Conservation (phyloP, 2,329 filamentous ascomycete genomes). For the Graphilbum fragrans region DNA sequence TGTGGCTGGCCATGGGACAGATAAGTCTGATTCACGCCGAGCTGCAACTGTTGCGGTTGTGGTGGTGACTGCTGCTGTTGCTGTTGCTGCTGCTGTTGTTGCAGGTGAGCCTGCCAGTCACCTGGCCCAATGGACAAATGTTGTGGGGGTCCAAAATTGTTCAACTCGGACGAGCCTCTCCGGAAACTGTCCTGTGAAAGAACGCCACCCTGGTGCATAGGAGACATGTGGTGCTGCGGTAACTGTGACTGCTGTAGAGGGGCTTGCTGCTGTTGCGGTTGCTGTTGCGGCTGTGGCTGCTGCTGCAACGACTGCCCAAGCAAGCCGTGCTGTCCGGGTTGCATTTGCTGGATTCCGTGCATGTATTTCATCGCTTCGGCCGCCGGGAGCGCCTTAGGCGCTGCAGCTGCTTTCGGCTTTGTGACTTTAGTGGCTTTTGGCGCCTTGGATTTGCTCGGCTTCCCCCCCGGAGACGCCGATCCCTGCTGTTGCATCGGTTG, state of each 20-base stretch:
- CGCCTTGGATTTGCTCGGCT: neutral
- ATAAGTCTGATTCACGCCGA: too few relatives aligned
- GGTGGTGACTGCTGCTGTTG: neutral
- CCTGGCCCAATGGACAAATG: too few relatives aligned
- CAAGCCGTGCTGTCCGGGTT: neutral
- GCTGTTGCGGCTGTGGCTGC: constrained; percentile 6
- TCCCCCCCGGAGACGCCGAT: neutral
- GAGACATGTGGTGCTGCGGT: too few relatives aligned
- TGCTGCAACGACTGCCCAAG: constrained; percentile 1
- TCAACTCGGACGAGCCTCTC: neutral
- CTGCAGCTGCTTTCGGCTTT: too few relatives aligned
- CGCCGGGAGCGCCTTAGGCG: neutral
- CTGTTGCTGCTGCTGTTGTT: neutral
- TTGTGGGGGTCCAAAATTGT: neutral
- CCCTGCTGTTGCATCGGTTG: neutral
- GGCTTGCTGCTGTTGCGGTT: constrained; percentile 4
- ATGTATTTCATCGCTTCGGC: neutral
- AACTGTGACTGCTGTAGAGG: neutral
- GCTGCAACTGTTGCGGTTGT: neutral
- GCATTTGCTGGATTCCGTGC: neutral
- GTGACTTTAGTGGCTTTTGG: neutral
- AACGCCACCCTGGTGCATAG: too few relatives aligned
- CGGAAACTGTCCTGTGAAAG: too few relatives aligned
- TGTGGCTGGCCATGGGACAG: neutral
- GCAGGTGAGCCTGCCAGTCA: neutral